These are phyloP conservation scores for Nakazawaea wyomingensis DNA, from an alignment of 805 yeast genomes.

Conservation along the genomic window DNA sequence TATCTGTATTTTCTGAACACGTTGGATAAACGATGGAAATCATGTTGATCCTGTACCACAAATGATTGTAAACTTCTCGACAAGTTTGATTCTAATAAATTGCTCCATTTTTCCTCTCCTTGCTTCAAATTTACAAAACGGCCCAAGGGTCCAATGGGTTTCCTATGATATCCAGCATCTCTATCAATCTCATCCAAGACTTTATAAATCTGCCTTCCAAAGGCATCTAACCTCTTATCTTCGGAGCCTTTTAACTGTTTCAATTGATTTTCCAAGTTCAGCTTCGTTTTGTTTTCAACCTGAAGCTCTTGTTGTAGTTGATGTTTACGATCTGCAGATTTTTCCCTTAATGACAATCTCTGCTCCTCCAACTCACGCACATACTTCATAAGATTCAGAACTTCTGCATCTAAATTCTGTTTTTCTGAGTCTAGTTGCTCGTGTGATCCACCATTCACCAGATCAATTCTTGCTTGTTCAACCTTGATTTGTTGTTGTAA, in stretches of 20 bases:
- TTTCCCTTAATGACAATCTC: background rate
- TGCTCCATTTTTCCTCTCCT: conserved; percentile 51
- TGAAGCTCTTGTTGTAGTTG: conserved; percentile 5
- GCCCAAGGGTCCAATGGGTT: conserved; percentile 84
- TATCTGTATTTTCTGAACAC: conserved; percentile 27
- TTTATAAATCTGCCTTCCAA: conserved; percentile 40
- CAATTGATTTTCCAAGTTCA: conserved; percentile 19
- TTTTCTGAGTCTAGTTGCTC: conserved; percentile 24
- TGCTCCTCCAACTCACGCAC: background rate
- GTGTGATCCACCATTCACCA: conserved; percentile 38
- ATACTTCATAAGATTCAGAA: conserved; percentile 14
- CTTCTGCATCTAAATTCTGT: conserved; percentile 15
- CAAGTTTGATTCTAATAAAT: conserved; percentile 49
- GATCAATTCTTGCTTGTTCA: conserved; percentile 36
- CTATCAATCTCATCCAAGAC: conserved; percentile 38
- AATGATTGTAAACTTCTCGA: conserved; percentile 52
- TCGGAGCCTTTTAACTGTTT: conserved; percentile 23
- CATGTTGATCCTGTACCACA: conserved; percentile 60
- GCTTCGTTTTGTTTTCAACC: conserved; percentile 23
- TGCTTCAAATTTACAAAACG: conserved; percentile 48
- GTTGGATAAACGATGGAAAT: conserved; percentile 39
- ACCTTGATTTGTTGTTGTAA: conserved; percentile 19
- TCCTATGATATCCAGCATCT: conserved; percentile 33
- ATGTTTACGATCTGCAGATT: background rate
- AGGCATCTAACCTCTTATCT: conserved; percentile 39